These are phyloP conservation scores for Nigrospora sphaerica DNA, from an alignment of 2,329 filamentous ascomycete species.

Conservation along the genomic window DNA sequence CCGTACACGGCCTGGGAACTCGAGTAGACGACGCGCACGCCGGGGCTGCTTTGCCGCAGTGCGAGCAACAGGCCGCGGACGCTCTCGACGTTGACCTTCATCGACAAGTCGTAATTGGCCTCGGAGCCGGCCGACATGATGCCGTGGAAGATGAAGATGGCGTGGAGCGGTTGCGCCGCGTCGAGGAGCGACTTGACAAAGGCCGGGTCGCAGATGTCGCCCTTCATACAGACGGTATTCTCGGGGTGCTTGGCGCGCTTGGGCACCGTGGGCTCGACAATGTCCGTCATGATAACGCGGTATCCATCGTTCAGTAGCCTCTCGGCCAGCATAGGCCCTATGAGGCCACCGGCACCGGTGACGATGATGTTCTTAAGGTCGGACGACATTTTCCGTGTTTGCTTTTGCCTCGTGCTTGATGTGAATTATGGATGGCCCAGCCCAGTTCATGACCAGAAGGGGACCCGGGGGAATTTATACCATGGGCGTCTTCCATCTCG, in stretches of 20 bases:
- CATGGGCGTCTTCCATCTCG: too few species aligned
- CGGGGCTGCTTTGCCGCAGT: constrained; percentile 40
- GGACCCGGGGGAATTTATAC: too few species aligned
- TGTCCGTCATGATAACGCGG: constrained; percentile 41
- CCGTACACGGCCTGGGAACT: constrained; percentile 59
- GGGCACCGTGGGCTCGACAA: constrained; percentile 44
- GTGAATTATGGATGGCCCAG: too few species aligned
- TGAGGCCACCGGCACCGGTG: constrained; percentile 24
- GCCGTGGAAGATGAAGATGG: constrained; percentile 57
- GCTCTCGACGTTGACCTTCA: constrained; percentile 45
- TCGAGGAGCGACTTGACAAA: constrained; percentile 30
- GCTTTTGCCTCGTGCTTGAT: too few species aligned
- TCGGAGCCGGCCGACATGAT: constrained; percentile 57
- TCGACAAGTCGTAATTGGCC: constrained; percentile 6
- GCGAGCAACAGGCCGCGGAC: constrained; percentile 44
- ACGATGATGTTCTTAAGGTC: constrained; percentile 23
- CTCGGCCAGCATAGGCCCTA: constrained; percentile 27
- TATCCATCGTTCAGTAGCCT: constrained; percentile 32
- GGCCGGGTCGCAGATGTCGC: constrained; percentile 34
- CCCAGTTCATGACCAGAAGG: too few species aligned
- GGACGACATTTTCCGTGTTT: not conserved
- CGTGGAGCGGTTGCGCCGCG: constrained; percentile 33
- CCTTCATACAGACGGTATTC: constrained; percentile 40
- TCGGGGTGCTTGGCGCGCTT: constrained; percentile 36
- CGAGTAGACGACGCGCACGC: constrained; percentile 52